Evolutionary conservation across 2,329 filamentous ascomycete species (phyloP).

Genomic region (Graphilbum fragrans): DNA sequence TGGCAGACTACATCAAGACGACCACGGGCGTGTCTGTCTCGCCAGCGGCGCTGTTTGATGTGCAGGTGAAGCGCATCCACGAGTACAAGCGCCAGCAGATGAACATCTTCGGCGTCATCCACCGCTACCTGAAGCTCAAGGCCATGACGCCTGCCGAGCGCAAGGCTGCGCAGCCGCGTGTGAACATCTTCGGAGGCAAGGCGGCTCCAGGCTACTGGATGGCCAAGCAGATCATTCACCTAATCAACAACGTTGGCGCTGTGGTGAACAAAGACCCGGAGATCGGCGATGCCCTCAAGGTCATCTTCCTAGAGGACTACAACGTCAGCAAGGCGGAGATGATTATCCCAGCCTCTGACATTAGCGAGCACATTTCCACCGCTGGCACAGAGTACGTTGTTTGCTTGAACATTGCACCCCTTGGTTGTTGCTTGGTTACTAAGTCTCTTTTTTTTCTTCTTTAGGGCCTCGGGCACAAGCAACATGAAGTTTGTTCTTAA

Average conservation of each 20-base stretch:
- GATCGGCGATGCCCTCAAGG: constrained; percentile 88
- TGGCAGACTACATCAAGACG: constrained; percentile 83
- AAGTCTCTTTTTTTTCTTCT: too few relatives aligned
- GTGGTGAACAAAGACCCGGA: constrained; percentile 90
- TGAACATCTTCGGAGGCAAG: constrained; percentile 96
- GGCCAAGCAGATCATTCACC: constrained; percentile 97
- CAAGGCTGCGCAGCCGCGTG: constrained; percentile 76
- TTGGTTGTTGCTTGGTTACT: too few relatives aligned
- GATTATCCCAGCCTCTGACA: constrained; percentile 84
- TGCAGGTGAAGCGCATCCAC: constrained; percentile 98
- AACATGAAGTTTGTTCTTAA: constrained; percentile 99
- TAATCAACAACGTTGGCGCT: constrained; percentile 81
- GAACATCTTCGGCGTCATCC: constrained; percentile 97
- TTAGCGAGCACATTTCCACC: constrained; percentile 97
- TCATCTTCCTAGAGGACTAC: constrained; percentile 95
- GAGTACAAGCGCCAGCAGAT: constrained; percentile 99
- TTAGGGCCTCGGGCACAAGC: constrained; percentile 64
- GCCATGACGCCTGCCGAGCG: constrained; percentile 69
- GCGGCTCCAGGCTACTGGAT: constrained; percentile 99
- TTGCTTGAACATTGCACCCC: too few relatives aligned
- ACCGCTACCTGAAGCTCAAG: constrained; percentile 86
- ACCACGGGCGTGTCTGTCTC: constrained; percentile 74
- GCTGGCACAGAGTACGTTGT: constrained; percentile 71
- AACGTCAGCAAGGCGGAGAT: constrained; percentile 99
- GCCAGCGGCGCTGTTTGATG: constrained; percentile 80